Conservation (phyloP, 2,329 filamentous ascomycete genomes). For the Rutstroemia sp. region DNA sequence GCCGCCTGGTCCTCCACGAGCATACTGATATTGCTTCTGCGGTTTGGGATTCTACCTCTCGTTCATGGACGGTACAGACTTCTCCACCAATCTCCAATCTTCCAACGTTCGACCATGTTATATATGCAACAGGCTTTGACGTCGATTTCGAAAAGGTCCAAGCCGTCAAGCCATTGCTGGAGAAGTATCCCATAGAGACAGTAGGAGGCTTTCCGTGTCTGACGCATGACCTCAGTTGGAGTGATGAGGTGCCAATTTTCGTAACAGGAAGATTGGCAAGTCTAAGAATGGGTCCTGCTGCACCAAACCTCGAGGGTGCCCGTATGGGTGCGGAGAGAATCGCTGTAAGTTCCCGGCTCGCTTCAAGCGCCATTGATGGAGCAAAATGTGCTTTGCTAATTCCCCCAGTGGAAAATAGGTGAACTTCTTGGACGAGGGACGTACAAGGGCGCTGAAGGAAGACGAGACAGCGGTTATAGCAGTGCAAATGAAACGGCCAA, state of each 20-base stretch:
- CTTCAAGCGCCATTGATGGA: not conserved
- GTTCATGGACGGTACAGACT: conserved; percentile 42
- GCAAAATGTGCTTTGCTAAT: not conserved
- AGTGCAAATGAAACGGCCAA: conserved; percentile 3
- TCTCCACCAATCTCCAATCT: conserved; percentile 42
- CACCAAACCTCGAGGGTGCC: conserved; percentile 67
- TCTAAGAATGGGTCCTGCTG: conserved; percentile 63
- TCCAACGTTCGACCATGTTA: conserved; percentile 35
- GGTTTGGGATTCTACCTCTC: conserved; percentile 38
- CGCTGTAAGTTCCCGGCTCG: conserved; percentile 9
- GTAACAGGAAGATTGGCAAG: conserved; percentile 61
- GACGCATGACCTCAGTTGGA: conserved; percentile 72
- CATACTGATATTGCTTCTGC: conserved; percentile 38
- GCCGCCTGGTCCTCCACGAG: conserved; percentile 13
- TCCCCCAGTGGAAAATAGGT: conserved; percentile 17
- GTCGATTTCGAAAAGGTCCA: conserved; percentile 54
- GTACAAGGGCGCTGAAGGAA: not conserved
- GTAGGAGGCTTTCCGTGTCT: conserved; percentile 64
- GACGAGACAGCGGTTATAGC: conserved; percentile 13
- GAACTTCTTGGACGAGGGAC: conserved; percentile 10
- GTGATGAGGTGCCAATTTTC: conserved; percentile 64
- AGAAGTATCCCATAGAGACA: conserved; percentile 52
- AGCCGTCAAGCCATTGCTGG: conserved; percentile 51
- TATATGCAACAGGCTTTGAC: conserved; percentile 59
- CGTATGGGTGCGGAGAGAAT: conserved; percentile 63